These are phyloP conservation scores for Psilocybe subaeruginosa DNA, from an alignment of 768 basidiomycete species.

Conservation along the genomic window DNA sequence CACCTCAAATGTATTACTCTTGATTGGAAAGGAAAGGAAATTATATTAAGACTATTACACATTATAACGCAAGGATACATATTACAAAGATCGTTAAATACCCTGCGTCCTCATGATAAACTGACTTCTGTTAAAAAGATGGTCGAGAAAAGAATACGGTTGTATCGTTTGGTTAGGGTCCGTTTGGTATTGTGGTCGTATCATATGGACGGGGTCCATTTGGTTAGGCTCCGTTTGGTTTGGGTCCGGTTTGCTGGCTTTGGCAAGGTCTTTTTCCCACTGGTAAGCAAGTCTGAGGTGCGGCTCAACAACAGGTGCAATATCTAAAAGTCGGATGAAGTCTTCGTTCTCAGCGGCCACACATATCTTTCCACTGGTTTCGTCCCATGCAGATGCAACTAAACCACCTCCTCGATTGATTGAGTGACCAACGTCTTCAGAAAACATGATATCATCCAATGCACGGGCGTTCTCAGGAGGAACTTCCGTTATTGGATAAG, in stretches of 20 bases:
- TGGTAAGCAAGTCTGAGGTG: conserved; percentile 20
- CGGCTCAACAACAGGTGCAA: conserved; percentile 21
- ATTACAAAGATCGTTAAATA: too few relatives aligned
- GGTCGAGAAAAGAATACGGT: too few relatives aligned
- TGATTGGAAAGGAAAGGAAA: too few relatives aligned
- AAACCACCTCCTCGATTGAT: conserved; percentile 34
- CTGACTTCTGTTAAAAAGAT: too few relatives aligned
- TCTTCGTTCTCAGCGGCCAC: conserved; percentile 18
- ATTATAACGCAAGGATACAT: too few relatives aligned
- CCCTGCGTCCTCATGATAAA: too few relatives aligned
- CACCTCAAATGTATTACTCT: neutral
- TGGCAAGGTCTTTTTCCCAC: conserved; percentile 10
- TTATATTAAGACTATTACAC: too few relatives aligned
- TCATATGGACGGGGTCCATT: too few relatives aligned
- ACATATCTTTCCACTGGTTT: conserved; percentile 57
- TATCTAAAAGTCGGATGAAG: conserved; percentile 15
- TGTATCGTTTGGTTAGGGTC: too few relatives aligned
- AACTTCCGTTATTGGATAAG: conserved; percentile 18
- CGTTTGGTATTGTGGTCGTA: too few relatives aligned
- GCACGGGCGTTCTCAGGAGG: conserved; percentile 18
- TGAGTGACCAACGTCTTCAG: conserved; percentile 14
- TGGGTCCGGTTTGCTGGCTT: neutral
- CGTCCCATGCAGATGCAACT: conserved; percentile 66
- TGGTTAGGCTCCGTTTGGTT: neutral
- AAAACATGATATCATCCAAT: conserved; percentile 19